Evolutionary conservation across 495 filamentous ascomycete species (phyloP), one percentile per base, ranked within the genome.

Genomic region (Chlorociboria aeruginascens): DNA sequence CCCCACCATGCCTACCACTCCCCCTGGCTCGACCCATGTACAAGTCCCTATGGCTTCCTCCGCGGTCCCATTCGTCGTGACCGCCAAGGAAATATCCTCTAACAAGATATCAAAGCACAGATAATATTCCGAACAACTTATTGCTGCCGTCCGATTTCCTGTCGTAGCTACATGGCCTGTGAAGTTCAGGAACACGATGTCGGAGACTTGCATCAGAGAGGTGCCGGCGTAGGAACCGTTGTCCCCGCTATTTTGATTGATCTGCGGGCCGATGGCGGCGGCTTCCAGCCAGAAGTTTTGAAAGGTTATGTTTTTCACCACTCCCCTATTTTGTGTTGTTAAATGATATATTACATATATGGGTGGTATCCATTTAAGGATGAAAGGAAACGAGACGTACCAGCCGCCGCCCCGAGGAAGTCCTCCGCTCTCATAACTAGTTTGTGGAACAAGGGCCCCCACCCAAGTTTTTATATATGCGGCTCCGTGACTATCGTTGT

Each of bases 391-490:
- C 32, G 41, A 16, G 31, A 47, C 51, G 4, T 49, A 58, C 74
- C 72, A 78, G 29, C 73, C 72, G 14, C 63, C 72, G 12, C 76
- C 73, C 1, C 68, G 61, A 9, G 73, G 72, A 28, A 66, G 58
- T 30, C 59, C 63, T 14, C 59, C 69, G 45, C 62, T 68, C 48
- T 78, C 74, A 53, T 77, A 78, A 12, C 44, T 51, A 29, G 50
- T 55, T 52, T 74, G 67, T 1, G 63, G 62, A 0, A 70, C 64
- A 4, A 67, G 68, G 0, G 52, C 67, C 10, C 76, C 73, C 9
- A 74, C 61, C 73, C 74, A 79, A 8, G 73, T 76, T 48, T 78
- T 79, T 59, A 79, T 76, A 49, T 78, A 77, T 3, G 72, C 73
- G 16, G 60, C 56, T 51, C 70, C 70, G 49, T 67, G 59, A 62